Base-by-base conservation (phyloP, 75 land plant species). In the Selaginella tamariscina region DNA sequence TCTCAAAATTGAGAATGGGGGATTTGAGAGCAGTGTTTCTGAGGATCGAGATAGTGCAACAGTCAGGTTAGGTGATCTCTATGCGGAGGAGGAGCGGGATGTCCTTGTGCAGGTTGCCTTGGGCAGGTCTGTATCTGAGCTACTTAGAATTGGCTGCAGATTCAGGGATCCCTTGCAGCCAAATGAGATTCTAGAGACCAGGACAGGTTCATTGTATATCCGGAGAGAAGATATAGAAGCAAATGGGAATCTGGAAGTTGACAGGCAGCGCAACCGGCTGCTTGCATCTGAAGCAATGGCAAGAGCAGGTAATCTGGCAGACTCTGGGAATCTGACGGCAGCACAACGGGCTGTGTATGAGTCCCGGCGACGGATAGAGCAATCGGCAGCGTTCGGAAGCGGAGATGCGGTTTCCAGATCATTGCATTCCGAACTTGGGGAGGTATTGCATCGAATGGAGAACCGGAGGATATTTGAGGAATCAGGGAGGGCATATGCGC, bases 161-260 rank as follows among this genome's bases (percentile, higher is more conserved):
- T 90, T 79, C 69, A 81, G 39, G 39, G 82, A 90, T 66, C 86
- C 96, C 18, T 69, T 83, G 1, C 11, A 39, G 49, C 72, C 83
- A 0, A 73, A 83, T 33, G 86, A 80, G 21, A 75, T 82, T 13
- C 70, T 29, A 5, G 32, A 72, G 27, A 68, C 68, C 30, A 30
- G 23, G 31, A 68, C 30, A 0, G 56, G 60, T 27, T 79, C 73
- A 23, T 79, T 87, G 2, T 32, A 54, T 67, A 28, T 65, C 67
- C n/a, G 32, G 32, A 39, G 49, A 15, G 11, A 5, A 5, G 49
- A 5, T 5, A 39, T 39, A 5, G 49, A 5, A 15, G 11, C 5
- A 15, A 39, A 15, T 15, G 26, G 9, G 26, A 59, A 23, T n/a
- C 62, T 59, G 13, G 87, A 84, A 67, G 93, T 86, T 20, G 93